Percentiles rank a stretch among this genome's conserved stretches.
Evolutionary conservation across 495 filamentous ascomycete genomes (phyloP).

Genomic region (Tuber indicum): DNA sequence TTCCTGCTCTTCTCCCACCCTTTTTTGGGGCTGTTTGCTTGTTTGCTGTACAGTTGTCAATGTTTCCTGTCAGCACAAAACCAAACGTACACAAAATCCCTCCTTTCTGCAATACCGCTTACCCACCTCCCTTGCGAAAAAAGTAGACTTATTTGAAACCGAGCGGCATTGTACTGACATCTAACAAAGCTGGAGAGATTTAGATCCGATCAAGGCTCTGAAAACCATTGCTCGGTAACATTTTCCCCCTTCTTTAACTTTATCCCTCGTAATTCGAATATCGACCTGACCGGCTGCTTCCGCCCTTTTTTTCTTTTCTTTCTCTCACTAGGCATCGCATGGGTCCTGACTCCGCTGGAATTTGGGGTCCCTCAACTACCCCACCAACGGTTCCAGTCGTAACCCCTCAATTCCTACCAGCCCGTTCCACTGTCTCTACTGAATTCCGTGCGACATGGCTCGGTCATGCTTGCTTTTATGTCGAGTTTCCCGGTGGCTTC

Average conservation of each 20-base stretch:
- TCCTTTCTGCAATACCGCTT: not conserved
- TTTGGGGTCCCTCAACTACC: not conserved
- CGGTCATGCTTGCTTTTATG: conserved; percentile 88
- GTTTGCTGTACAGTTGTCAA: conserved; percentile 13
- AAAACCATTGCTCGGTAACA: not conserved
- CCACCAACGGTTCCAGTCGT: conserved; percentile 47
- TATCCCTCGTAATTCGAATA: not conserved
- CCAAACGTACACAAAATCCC: not conserved
- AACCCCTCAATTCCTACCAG: conserved; percentile 63
- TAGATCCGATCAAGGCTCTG: not conserved
- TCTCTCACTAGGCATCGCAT: not conserved
- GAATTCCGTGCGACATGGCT: conserved; percentile 88
- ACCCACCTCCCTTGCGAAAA: not conserved
- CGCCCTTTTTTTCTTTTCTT: not conserved
- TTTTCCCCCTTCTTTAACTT: not conserved
- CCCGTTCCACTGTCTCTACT: conserved; percentile 47
- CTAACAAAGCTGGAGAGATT: not conserved
- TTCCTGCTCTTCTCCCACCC: conserved; percentile 20
- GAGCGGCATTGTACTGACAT: not conserved
- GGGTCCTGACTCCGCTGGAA: not conserved
- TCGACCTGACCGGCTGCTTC: not conserved
- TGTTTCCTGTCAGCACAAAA: conserved; percentile 5
- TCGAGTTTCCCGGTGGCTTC: conserved; percentile 83
- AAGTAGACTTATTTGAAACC: not conserved
- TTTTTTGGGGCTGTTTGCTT: not conserved